Conservation (phyloP, 2,329 filamentous ascomycete genomes). For the Xylaria polymorpha region DNA sequence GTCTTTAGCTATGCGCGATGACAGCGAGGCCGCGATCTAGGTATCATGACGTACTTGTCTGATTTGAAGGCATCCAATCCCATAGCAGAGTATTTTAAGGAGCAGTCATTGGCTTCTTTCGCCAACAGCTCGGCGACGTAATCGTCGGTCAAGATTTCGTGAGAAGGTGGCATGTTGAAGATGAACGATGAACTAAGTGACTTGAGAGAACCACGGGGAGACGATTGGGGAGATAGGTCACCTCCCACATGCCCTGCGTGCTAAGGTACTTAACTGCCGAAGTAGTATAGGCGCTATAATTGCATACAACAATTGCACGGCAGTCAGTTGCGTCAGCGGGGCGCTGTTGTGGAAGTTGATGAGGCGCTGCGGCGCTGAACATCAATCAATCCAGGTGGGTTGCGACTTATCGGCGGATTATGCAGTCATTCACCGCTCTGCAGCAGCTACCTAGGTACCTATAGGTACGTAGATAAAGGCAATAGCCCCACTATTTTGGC, state of each 20-base stretch:
- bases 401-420: slow-evolving; percentile 2
- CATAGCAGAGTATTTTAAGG: slow-evolving; percentile 78
- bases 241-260: slow-evolving; percentile 19
- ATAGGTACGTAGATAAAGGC: too few relatives aligned
- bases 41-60: slow-evolving; percentile 55
- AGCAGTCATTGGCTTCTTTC: slow-evolving; percentile 80
- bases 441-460: too few relatives aligned
- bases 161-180: slow-evolving; percentile 42
- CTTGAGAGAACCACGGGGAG: neutral
- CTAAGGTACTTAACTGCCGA: neutral
- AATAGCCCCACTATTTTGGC: neutral
- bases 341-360: slow-evolving; percentile 1
- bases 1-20: slow-evolving; percentile 24
- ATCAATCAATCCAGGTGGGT: neutral
- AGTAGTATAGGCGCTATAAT: neutral
- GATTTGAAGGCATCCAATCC: slow-evolving; percentile 74
- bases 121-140: slow-evolving; percentile 84
- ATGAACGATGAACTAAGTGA: neutral
- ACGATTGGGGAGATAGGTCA: neutral
- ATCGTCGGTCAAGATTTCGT: slow-evolving; percentile 73
- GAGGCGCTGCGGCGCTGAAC: neutral
- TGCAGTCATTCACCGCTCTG: slow-evolving; percentile 9
- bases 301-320: neutral
- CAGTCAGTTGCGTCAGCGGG: slow-evolving; percentile 35
- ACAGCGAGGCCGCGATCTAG: neutral